A percentile compares a stretch with the other conserved stretches of the same genome.
phyloP scores from a whole-genome alignment of 192 early-diverging fungal species.

The Coemansia sp. region DNA sequence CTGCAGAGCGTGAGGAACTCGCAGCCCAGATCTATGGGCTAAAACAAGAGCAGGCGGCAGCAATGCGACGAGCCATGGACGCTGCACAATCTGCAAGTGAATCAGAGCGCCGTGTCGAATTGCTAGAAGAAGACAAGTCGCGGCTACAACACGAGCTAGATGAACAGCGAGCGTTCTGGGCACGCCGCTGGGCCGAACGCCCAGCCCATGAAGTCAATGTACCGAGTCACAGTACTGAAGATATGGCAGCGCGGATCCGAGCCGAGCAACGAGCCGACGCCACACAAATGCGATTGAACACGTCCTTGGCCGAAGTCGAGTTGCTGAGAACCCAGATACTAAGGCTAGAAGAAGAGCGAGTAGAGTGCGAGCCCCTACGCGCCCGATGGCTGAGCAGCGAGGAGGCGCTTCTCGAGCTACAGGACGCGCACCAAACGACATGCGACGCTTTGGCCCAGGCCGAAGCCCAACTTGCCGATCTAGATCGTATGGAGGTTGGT shows the following conservation, averaged over 20 bases:
- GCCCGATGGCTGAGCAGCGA: constrained; percentile 44
- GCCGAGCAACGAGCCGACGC: constrained; percentile 40
- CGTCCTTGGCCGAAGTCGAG: constrained; percentile 31
- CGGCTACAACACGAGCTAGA: constrained; percentile 33
- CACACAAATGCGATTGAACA: constrained; percentile 21
- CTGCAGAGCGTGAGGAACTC: constrained; percentile 46
- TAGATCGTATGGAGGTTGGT: constrained; percentile 22
- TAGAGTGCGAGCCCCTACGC: constrained; percentile 53
- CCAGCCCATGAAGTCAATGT: constrained; percentile 10
- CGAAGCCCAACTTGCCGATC: constrained; percentile 39
- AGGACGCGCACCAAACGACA: constrained; percentile 46
- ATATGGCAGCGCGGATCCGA: constrained; percentile 38
- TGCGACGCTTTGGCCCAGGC: constrained; percentile 47
- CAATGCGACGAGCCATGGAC: constrained; percentile 30
- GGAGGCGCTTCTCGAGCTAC: constrained; percentile 46
- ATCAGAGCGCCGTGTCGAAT: constrained; percentile 25
- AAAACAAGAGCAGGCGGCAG: constrained; percentile 33
- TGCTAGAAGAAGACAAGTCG: constrained; percentile 35
- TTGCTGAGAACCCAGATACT: constrained; percentile 24
- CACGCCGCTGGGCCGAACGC: constrained; percentile 34
- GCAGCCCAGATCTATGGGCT: constrained; percentile 28
- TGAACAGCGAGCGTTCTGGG: constrained; percentile 41
- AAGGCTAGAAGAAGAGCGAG: constrained; percentile 30
- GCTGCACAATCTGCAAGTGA: constrained; percentile 16
- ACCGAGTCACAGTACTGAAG: constrained; percentile 14